Evolutionary conservation across 2,329 filamentous ascomycete genomes (phyloP), one percentile per base, ranked within the genome.

Genomic region (Fonsecaea erecta): DNA sequence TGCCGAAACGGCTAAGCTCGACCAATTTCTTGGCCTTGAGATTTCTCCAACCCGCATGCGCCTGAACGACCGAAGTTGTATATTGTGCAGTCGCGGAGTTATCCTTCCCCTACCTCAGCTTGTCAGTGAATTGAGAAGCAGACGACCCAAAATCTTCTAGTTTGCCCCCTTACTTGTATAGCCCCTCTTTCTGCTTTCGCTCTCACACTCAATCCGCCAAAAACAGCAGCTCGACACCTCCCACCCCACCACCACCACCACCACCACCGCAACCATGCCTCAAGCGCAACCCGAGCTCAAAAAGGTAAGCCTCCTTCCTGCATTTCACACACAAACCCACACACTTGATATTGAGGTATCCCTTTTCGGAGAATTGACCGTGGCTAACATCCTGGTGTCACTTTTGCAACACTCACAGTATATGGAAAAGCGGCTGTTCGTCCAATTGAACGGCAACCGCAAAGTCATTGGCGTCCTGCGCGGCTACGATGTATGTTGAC

Each of bases 251-350:
- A 4, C 8, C 28, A 30, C 28, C 28, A 30, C 28, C 28, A 30
- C 3, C 28, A 12, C 56, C 48, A 26, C 40, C 56, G 55, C 60
- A 57, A 60, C 40, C 62, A 99, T 99, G 95, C 92, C 95, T 82
- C 94, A 96, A 88, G 93, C 95, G 78, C 95, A 98, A 82, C 95
- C 95, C 74, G 96, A 99, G 84, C 87, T 99, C 70, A 99, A 98
- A 83, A 99, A 98, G 88, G 95, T 96, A 35, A 32, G 16, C 7
- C 28, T 30, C 26, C 40, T 40, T 11, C 46, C 48, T 51, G 1
- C 16, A 21, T 9, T 30, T 52, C 21, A 28, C 24, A 12, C 8
- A 28, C 34, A 30, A 56, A 72, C 72, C 37, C 40, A 43, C 35
- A 12, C 32, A 28, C 51, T 43, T 28, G 8, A 37, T 40, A 21